Conservation (phyloP, 192 early-diverging fungal genomes). For the Linnemannia exigua region DNA sequence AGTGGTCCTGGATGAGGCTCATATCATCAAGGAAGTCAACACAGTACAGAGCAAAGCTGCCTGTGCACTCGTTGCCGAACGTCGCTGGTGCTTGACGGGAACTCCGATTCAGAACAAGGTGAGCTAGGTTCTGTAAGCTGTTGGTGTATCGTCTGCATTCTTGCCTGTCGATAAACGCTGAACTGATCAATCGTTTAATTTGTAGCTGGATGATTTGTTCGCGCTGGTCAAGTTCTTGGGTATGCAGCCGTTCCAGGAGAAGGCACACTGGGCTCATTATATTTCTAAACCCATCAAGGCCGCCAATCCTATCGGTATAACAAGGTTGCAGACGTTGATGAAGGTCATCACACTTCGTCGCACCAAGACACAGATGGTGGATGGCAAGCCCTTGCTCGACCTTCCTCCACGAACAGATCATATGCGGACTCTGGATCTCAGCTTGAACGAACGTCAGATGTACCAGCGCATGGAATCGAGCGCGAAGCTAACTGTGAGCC, state of each 20-base stretch:
- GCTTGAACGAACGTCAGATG: slow-evolving; percentile 73
- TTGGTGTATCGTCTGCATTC: background rate
- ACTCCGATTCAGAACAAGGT: slow-evolving; percentile 83
- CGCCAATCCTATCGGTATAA: slow-evolving; percentile 52
- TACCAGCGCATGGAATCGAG: slow-evolving; percentile 77
- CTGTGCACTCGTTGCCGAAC: slow-evolving; percentile 72
- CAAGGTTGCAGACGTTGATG: slow-evolving; percentile 76
- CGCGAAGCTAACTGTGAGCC: slow-evolving; percentile 70
- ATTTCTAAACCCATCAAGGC: slow-evolving; percentile 58
- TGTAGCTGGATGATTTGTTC: slow-evolving; percentile 87
- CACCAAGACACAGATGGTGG: slow-evolving; percentile 83
- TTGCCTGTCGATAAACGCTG: background rate
- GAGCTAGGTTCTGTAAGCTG: background rate
- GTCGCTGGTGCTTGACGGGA: slow-evolving; percentile 93
- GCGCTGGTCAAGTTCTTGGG: slow-evolving; percentile 88
- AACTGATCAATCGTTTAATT: slow-evolving; percentile 1
- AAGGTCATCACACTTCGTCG: slow-evolving; percentile 86
- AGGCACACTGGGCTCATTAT: slow-evolving; percentile 56
- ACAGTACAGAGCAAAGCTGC: slow-evolving; percentile 83
- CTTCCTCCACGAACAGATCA: slow-evolving; percentile 77
- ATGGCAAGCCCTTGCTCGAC: slow-evolving; percentile 83
- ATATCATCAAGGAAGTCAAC: slow-evolving; percentile 88
- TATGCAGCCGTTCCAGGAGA: slow-evolving; percentile 57
- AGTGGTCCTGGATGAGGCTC: slow-evolving; percentile 95
- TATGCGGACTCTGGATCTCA: slow-evolving; percentile 73